Percentiles rank a stretch among this genome's conserved stretches.
Evolutionary conservation across 768 basidiomycete genomes (phyloP).

Genomic region (Obba rivulosa): DNA sequence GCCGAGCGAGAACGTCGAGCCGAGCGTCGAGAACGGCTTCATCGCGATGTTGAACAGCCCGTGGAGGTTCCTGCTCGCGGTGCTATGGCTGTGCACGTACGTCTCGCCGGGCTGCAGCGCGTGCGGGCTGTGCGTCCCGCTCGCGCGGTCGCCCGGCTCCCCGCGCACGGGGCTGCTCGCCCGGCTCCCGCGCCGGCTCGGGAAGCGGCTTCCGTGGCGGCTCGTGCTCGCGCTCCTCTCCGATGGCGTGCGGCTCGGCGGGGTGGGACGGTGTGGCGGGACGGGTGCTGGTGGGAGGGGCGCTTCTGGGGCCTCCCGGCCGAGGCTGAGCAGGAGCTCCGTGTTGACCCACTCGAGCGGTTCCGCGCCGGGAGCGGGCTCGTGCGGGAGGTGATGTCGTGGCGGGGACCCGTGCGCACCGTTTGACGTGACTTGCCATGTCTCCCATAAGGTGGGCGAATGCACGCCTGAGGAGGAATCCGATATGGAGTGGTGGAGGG

Average conservation of each 20-base stretch:
- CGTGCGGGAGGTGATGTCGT: slow-evolving; percentile 23
- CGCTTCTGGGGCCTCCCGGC: slow-evolving; percentile 29
- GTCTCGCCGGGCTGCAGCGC: slow-evolving; percentile 33
- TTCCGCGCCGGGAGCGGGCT: slow-evolving; percentile 32
- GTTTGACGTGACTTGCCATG: slow-evolving; percentile 10
- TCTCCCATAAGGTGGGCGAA: slow-evolving; percentile 18
- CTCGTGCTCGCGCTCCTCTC: slow-evolving; percentile 22
- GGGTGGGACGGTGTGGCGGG: slow-evolving; percentile 19
- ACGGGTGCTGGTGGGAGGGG: slow-evolving; percentile 13
- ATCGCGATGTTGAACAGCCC: slow-evolving; percentile 53
- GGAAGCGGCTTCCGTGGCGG: slow-evolving; percentile 16
- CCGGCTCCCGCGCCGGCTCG: slow-evolving; percentile 28
- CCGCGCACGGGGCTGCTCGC: slow-evolving; percentile 15
- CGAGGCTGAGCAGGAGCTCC: slow-evolving; percentile 69
- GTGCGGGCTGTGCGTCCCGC: slow-evolving; percentile 49
- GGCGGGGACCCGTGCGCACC: slow-evolving; percentile 1
- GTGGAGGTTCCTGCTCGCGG: slow-evolving; percentile 47
- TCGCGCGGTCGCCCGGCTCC: slow-evolving; percentile 28
- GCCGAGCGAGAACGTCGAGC: slow-evolving; percentile 36
- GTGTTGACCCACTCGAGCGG: slow-evolving; percentile 81
- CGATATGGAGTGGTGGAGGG: slow-evolving; percentile 6
- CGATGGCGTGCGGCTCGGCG: slow-evolving; percentile 23
- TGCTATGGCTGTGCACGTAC: slow-evolving; percentile 43
- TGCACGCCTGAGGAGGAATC: slow-evolving; percentile 17
- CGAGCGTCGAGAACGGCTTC: slow-evolving; percentile 54